phyloP scores from a whole-genome alignment of 2,329 filamentous ascomycete genomes.

The Chrysoporthe puriensis region DNA sequence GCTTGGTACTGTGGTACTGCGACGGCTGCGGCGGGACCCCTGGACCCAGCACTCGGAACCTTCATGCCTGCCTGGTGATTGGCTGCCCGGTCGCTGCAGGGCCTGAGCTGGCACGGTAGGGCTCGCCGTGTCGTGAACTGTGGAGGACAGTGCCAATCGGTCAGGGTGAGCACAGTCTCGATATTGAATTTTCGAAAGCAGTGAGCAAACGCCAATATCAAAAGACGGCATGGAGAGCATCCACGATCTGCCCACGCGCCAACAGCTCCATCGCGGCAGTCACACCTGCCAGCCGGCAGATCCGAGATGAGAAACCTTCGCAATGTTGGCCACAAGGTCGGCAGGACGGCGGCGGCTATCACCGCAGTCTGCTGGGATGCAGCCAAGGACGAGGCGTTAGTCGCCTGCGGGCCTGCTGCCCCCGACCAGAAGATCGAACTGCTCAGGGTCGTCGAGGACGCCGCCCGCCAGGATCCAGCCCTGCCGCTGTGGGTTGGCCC shows the following conservation, averaged over 20 bases:
- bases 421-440: slow-evolving; percentile 75
- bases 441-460: slow-evolving; percentile 53
- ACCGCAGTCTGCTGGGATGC: slow-evolving; percentile 87
- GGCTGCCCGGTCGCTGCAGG: neutral
- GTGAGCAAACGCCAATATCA: slow-evolving; percentile 2
- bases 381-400: slow-evolving; percentile 75
- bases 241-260: neutral
- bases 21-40: neutral
- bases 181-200: slow-evolving; percentile 15
- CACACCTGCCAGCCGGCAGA: neutral
- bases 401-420: slow-evolving; percentile 79
- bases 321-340: slow-evolving; percentile 72
- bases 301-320: slow-evolving; percentile 83
- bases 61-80: neutral
- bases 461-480: slow-evolving; percentile 28
- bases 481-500: slow-evolving; percentile 42
- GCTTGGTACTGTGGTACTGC: neutral
- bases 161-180: slow-evolving; percentile 3
- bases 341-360: slow-evolving; percentile 63
- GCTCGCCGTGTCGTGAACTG: too few relatives aligned
- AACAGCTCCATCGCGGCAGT: neutral
- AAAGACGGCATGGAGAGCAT: slow-evolving; percentile 2
- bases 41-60: neutral
- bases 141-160: slow-evolving; percentile 1
- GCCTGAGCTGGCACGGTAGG: neutral